Evolutionary conservation across 306 rosid genomes (phyloP).

Genomic region (Citrullus colocynthis): DNA sequence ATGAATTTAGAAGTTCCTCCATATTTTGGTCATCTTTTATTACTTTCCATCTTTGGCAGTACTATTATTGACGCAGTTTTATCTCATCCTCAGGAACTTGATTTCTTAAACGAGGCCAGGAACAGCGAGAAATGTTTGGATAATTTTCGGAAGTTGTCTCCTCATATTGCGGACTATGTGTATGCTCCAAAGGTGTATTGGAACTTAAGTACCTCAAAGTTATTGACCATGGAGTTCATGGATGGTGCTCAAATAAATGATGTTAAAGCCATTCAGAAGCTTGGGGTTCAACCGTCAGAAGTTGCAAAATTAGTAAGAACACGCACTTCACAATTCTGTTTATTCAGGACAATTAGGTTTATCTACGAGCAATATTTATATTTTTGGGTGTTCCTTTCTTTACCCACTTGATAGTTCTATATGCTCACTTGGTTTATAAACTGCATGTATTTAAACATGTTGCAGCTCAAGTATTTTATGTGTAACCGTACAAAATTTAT

Average conservation of each 20-base stretch:
- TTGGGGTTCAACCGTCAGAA: slow-evolving; percentile 61
- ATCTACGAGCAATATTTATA: not conserved
- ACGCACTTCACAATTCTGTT: slow-evolving; percentile 10
- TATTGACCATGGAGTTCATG: slow-evolving; percentile 90
- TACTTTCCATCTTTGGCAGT: slow-evolving; percentile 1
- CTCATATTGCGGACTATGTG: slow-evolving; percentile 69
- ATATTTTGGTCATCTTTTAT: not conserved
- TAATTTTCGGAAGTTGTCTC: slow-evolving; percentile 76
- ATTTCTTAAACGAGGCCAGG: slow-evolving; percentile 73
- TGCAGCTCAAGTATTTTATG: not conserved
- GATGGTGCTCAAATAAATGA: slow-evolving; percentile 80
- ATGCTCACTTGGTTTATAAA: not conserved
- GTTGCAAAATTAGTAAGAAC: slow-evolving; percentile 74
- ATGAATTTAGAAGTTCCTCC: not conserved
- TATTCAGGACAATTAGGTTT: not conserved
- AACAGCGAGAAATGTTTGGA: slow-evolving; percentile 84
- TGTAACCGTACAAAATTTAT: not conserved
- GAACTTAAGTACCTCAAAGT: slow-evolving; percentile 73
- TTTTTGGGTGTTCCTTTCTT: not conserved
- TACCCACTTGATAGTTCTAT: not conserved
- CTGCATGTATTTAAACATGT: not conserved
- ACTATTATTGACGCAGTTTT: not conserved
- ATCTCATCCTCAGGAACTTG: slow-evolving; percentile 54
- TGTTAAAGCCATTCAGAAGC: slow-evolving; percentile 45
- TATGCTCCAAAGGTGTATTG: slow-evolving; percentile 85